A percentile compares a stretch with the other conserved stretches of the same genome.
These are phyloP conservation scores for Cudoniella acicularis DNA, from an alignment of 495 filamentous ascomycete genomes.

Conservation along the genomic window DNA sequence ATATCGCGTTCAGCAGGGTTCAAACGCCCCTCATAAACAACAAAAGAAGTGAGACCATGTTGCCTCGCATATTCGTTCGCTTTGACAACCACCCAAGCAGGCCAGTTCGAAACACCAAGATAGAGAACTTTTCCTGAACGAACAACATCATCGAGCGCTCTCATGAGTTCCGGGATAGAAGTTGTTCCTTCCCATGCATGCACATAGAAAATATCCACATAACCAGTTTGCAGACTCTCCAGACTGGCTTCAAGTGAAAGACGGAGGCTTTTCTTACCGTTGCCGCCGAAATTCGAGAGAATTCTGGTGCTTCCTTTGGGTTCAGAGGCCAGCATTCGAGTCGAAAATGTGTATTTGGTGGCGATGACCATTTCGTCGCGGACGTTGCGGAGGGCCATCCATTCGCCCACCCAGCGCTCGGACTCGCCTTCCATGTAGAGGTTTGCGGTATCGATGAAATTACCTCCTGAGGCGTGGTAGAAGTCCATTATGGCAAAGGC, in stretches of 20 bases:
- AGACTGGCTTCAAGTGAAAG: conserved; percentile 51
- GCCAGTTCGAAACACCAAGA: conserved; percentile 56
- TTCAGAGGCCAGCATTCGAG: background rate
- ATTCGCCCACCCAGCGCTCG: conserved; percentile 64
- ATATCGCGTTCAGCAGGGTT: conserved; percentile 48
- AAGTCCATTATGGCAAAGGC: conserved; percentile 56
- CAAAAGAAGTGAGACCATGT: conserved; percentile 58
- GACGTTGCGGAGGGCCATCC: conserved; percentile 47
- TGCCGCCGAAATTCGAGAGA: conserved; percentile 47
- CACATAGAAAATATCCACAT: conserved; percentile 61
- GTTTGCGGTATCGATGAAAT: conserved; percentile 70
- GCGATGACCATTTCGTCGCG: conserved; percentile 62
- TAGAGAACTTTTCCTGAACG: conserved; percentile 58
- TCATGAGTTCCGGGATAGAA: conserved; percentile 59
- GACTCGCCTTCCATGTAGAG: conserved; percentile 61
- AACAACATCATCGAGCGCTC: conserved; percentile 53
- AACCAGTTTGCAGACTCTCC: conserved; percentile 60
- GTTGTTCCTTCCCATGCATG: conserved; percentile 61
- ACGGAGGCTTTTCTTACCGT: conserved; percentile 49
- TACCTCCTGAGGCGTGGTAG: conserved; percentile 55
- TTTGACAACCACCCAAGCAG: conserved; percentile 58
- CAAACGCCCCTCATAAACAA: conserved; percentile 64
- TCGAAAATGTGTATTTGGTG: conserved; percentile 57
- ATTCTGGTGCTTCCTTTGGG: conserved; percentile 27
- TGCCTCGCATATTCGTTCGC: conserved; percentile 57